phyloP scores from a whole-genome alignment of 768 basidiomycete genomes.

The Russula foetens region DNA sequence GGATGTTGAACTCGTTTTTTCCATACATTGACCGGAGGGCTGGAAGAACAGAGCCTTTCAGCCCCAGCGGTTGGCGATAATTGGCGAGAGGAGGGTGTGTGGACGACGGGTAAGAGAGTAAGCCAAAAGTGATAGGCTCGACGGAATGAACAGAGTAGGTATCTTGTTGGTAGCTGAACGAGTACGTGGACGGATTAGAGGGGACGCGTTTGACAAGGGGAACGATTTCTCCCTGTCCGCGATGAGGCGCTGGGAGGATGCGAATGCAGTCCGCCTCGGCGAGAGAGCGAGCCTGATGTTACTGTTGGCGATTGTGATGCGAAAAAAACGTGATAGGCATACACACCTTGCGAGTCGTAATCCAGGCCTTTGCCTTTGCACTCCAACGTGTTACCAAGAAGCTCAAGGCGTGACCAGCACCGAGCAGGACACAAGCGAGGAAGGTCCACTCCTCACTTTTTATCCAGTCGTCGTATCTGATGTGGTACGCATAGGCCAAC shows the following conservation, averaged over 20 bases:
- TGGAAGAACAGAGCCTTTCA: constrained; percentile 41
- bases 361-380: constrained; percentile 63
- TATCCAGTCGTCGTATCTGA: constrained; percentile 87
- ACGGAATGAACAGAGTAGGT: constrained; percentile 68
- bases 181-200: constrained; percentile 54
- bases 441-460: constrained; percentile 98
- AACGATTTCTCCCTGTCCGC: constrained; percentile 88
- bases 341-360: constrained; percentile 69
- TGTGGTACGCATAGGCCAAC: constrained; percentile 84
- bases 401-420: constrained; percentile 83
- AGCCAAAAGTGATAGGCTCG: constrained; percentile 56
- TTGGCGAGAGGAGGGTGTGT: constrained; percentile 55
- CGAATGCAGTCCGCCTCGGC: constrained; percentile 75
- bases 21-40: constrained; percentile 66
- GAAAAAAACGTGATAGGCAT: neutral
- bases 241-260: constrained; percentile 70
- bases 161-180: constrained; percentile 93
- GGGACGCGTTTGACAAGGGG: constrained; percentile 54
- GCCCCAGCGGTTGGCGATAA: constrained; percentile 53
- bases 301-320: neutral
- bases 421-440: constrained; percentile 77
- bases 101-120: constrained; percentile 84
- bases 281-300: constrained; percentile 46
- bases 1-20: constrained; percentile 93
- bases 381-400: constrained; percentile 92